phyloP scores from a whole-genome alignment of 352 stramenopile species.

The Elongisporangium prolatum region DNA sequence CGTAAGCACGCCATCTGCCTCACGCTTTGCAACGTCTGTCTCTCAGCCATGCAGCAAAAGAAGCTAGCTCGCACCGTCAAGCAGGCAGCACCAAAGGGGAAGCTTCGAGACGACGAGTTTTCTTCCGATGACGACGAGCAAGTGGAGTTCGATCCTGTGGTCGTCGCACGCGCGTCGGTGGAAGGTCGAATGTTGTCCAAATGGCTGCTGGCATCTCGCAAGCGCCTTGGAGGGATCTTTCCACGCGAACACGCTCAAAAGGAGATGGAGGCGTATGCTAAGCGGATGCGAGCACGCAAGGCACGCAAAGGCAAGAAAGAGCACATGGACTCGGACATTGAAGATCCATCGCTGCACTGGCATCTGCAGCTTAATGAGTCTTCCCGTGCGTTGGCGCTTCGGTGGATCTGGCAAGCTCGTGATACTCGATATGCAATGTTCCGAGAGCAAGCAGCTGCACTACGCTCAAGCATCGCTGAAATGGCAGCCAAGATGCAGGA shows the following conservation, averaged over 20 bases:
- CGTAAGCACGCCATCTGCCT: constrained; percentile 90
- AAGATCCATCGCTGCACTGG: constrained; percentile 67
- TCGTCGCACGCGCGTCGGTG: constrained; percentile 84
- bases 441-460: constrained; percentile 34
- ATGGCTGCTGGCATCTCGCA: constrained; percentile 91
- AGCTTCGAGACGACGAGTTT: constrained; percentile 88
- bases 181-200: constrained; percentile 94
- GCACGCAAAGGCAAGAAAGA: constrained; percentile 51
- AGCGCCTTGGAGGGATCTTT: constrained; percentile 89
- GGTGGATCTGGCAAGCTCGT: constrained; percentile 80
- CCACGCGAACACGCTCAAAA: constrained; percentile 74
- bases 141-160: constrained; percentile 89
- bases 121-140: constrained; percentile 76
- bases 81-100: constrained; percentile 7
- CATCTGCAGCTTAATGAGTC: constrained; percentile 82
- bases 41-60: constrained; percentile 53
- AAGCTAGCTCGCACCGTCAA: constrained; percentile 35
- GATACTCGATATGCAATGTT: constrained; percentile 50
- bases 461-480: constrained; percentile 47
- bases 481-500: constrained; percentile 83
- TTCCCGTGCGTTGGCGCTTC: constrained; percentile 59
- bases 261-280: constrained; percentile 92
- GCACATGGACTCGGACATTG: constrained; percentile 70
- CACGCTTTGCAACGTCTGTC: constrained; percentile 93
- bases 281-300: constrained; percentile 81